Conservation (phyloP, 1,139 yeast species). For the Hansenula sp. region DNA sequence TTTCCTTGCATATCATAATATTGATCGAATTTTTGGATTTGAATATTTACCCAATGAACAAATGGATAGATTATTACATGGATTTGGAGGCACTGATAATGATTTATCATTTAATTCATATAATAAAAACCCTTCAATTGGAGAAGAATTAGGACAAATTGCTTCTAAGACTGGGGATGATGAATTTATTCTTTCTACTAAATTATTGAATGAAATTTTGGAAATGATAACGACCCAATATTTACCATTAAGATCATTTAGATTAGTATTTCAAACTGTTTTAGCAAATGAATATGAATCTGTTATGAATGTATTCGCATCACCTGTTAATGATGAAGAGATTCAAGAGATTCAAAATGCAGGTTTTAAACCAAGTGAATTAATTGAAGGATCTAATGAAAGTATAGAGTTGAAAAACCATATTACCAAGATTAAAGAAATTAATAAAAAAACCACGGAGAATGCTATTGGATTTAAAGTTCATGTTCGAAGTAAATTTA, state of each 20-base stretch:
- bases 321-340: constrained; percentile 19
- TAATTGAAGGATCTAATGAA: constrained; percentile 10
- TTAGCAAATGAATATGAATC: constrained; percentile 17
- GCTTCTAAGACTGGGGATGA: constrained; percentile 57
- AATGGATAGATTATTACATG: constrained; percentile 60
- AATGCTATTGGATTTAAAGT: constrained; percentile 19
- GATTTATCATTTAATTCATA: neutral
- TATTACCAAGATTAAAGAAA: constrained; percentile 9
- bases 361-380: constrained; percentile 10
- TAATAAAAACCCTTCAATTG: neutral
- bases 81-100: constrained; percentile 22
- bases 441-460: constrained; percentile 13
- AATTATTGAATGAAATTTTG: constrained; percentile 52
- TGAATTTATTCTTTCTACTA: constrained; percentile 66
- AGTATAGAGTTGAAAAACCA: constrained; percentile 12
- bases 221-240: constrained; percentile 32
- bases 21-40: constrained; percentile 79
- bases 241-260: constrained; percentile 12
- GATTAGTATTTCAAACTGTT: constrained; percentile 14
- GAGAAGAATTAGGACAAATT: constrained; percentile 18
- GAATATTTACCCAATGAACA: constrained; percentile 77
- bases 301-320: constrained; percentile 25
- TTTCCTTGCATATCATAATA: constrained; percentile 85
- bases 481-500: constrained; percentile 17
- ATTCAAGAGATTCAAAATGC: constrained; percentile 15